A percentile compares a stretch with the other conserved stretches of the same genome.
These are phyloP conservation scores for Boletellus sp. DNA, from an alignment of 1,284 basidiomycete genomes.

Conservation along the genomic window DNA sequence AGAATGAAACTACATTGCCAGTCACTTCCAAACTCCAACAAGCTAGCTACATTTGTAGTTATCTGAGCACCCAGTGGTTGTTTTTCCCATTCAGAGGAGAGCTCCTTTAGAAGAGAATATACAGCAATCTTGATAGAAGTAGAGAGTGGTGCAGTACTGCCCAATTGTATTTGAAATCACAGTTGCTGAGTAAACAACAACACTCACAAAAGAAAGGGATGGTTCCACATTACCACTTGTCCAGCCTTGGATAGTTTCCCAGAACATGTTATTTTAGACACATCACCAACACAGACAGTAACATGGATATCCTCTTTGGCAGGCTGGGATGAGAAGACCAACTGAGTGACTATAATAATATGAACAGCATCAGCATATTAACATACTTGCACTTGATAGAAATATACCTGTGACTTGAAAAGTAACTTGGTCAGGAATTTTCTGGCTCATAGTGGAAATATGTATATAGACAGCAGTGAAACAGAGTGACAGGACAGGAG, in stretches of 20 bases:
- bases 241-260: neutral
- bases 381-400: too few species aligned
- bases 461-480: too few species aligned
- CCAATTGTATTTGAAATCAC: neutral
- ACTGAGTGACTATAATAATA: neutral
- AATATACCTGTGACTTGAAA: too few species aligned
- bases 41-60: neutral
- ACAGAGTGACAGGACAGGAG: too few species aligned
- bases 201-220: slow-evolving; percentile 1
- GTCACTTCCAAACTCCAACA: neutral
- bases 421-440: too few species aligned
- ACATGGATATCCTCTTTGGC: neutral
- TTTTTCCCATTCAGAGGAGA: neutral
- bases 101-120: neutral
- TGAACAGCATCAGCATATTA: too few species aligned
- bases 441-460: too few species aligned
- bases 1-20: neutral
- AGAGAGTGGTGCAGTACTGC: neutral
- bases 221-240: neutral
- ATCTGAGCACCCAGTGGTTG: neutral
- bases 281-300: neutral
- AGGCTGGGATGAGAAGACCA: neutral
- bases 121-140: neutral
- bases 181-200: too few species aligned
- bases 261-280: slow-evolving; percentile 1